A percentile compares a stretch with the other conserved stretches of the same genome.
Evolutionary conservation across 371 early-diverging fungal species (phyloP).

Genomic region (Rhizopus delemar): DNA sequence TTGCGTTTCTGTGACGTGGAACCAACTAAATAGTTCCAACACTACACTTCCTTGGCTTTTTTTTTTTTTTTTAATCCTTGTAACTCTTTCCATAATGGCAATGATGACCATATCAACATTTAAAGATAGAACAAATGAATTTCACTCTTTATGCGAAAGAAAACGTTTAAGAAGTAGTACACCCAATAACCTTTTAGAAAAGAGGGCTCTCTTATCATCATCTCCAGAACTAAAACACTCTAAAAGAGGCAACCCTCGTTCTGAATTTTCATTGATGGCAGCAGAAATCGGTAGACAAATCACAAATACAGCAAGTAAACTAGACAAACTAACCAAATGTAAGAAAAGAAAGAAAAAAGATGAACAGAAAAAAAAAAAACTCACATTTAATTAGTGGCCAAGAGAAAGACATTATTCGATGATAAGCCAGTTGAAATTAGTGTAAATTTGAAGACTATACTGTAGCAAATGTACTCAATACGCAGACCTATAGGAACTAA

Average conservation of each 20-base stretch:
- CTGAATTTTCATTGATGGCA: conserved; percentile 68
- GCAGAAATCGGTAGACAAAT: conserved; percentile 67
- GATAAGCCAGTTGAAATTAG: conserved; percentile 76
- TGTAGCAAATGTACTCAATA: background rate
- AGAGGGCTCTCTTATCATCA: conserved; percentile 37
- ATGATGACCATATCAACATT: conserved; percentile 24
- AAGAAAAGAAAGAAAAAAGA: conserved; percentile 19
- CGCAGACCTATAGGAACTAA: conserved; percentile 73
- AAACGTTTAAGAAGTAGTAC: conserved; percentile 41
- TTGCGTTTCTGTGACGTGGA: no score
- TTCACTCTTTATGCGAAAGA: conserved; percentile 50
- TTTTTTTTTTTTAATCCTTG: background rate
- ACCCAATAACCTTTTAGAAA: conserved; percentile 31
- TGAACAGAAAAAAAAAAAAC: background rate
- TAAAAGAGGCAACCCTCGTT: conserved; percentile 29
- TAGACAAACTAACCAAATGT: conserved; percentile 70
- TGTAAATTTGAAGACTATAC: conserved; percentile 34
- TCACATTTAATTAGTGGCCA: conserved; percentile 59
- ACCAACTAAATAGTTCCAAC: no score
- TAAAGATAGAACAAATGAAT: conserved; percentile 57
- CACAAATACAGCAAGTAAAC: conserved; percentile 60
- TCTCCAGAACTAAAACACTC: conserved; percentile 15
- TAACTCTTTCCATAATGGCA: background rate
- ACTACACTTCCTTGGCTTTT: background rate
- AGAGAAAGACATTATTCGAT: conserved; percentile 73